phyloP scores from a whole-genome alignment of 2,329 filamentous ascomycete species.

The Lachnellula suecica region DNA sequence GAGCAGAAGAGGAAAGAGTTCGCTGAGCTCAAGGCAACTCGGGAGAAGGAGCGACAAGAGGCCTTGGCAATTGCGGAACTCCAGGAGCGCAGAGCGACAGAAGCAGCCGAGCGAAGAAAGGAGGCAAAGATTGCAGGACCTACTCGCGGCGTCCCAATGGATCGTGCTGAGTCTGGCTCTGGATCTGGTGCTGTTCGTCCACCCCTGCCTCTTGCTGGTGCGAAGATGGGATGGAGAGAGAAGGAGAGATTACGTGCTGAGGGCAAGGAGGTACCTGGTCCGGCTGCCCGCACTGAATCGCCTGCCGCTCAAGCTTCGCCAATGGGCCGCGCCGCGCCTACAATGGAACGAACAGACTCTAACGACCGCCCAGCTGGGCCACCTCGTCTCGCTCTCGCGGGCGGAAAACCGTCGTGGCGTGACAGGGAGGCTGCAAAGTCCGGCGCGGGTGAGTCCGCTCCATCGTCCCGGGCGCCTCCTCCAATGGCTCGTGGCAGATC shows the following conservation, averaged over 20 bases:
- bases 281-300: slow-evolving; percentile 24
- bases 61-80: slow-evolving; percentile 60
- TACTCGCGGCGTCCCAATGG: slow-evolving; percentile 42
- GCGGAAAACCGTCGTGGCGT: slow-evolving; percentile 54
- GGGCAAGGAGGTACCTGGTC: slow-evolving; percentile 30
- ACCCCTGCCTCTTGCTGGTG: slow-evolving; percentile 58
- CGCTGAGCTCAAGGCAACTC: slow-evolving; percentile 64
- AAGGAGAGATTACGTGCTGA: slow-evolving; percentile 56
- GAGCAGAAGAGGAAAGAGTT: slow-evolving; percentile 76
- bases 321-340: slow-evolving; percentile 25
- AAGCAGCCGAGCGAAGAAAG: slow-evolving; percentile 75
- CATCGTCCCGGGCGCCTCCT: slow-evolving; percentile 25
- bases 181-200: slow-evolving; percentile 45
- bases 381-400: slow-evolving; percentile 54
- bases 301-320: slow-evolving; percentile 26
- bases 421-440: slow-evolving; percentile 55
- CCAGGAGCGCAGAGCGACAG: slow-evolving; percentile 83
- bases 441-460: slow-evolving; percentile 27
- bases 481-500: slow-evolving; percentile 46
- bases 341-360: slow-evolving; percentile 42
- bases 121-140: slow-evolving; percentile 49
- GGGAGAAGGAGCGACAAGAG: slow-evolving; percentile 68
- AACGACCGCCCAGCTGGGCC: slow-evolving; percentile 44
- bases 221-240: slow-evolving; percentile 71
- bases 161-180: slow-evolving; percentile 50